Evolutionary conservation across 2,329 filamentous ascomycete species (phyloP).

Genomic region (Aspergillus amoenus): DNA sequence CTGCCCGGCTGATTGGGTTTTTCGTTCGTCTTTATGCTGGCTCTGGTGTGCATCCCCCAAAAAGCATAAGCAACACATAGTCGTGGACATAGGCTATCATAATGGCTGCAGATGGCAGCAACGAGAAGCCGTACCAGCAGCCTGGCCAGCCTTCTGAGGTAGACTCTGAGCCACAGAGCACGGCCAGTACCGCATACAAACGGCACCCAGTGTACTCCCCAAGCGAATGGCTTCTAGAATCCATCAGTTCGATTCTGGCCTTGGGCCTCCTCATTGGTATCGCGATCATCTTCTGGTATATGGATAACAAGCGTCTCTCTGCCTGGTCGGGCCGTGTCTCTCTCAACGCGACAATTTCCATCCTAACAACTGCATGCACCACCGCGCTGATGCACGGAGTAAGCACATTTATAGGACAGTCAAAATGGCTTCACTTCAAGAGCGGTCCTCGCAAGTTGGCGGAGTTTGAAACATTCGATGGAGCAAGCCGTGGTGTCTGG

Average conservation of each 20-base stretch:
- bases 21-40: too few relatives aligned
- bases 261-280: constrained; percentile 12
- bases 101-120: not conserved
- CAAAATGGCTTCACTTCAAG: constrained; percentile 19
- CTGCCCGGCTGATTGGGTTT: not conserved
- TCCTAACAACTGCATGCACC: constrained; percentile 15
- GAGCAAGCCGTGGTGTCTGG: constrained; percentile 16
- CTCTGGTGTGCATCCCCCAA: too few relatives aligned
- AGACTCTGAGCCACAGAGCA: not conserved
- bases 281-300: constrained; percentile 14
- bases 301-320: constrained; percentile 17
- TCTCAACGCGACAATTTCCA: constrained; percentile 17
- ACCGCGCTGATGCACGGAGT: constrained; percentile 16
- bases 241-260: constrained; percentile 10
- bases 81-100: not conserved
- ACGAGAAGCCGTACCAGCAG: not conserved
- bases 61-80: not conserved
- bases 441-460: constrained; percentile 10
- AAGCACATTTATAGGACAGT: constrained; percentile 16
- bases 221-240: constrained; percentile 17
- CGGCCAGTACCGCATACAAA: constrained; percentile 8
- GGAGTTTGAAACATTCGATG: constrained; percentile 18
- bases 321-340: constrained; percentile 7
- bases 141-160: not conserved
- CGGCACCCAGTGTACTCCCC: constrained; percentile 15